Evolutionary conservation across 345 rosid species (phyloP), one percentile per base, ranked within the genome.

Genomic region (Gossypium sturtianum): DNA sequence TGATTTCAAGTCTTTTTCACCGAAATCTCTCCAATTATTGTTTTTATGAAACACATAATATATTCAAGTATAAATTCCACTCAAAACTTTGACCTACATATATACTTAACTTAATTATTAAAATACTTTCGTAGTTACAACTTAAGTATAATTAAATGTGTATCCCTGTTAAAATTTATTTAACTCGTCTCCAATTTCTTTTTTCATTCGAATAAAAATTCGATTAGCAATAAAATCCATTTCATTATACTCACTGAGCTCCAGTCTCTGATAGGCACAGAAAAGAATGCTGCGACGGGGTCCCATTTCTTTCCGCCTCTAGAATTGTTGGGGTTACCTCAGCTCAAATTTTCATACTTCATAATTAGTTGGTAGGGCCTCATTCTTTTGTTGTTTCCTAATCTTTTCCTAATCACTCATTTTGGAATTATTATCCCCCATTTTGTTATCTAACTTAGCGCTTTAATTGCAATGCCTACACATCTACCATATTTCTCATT

Each of bases 1-100:
- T 76, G 83, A 72, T 53, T 77, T 81, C 52, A 57, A 48, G 87
- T 86, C 86, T 25, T 82, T 80, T 75, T 84, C 87, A 86, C 89
- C 84, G 82, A 86, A 86, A 83, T 86, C 80, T 75, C 82, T 67
- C 68, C 66, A 80, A 81, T 76, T 72, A 76, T 57, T 56, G 20
- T 2, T 34, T 34, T 4, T 34, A 56, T 10, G 4, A 56, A 20
- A n/a, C 2, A 19, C 22, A 2, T 56, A 19, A 19, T 20, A 56
- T 71, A 66, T 71, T 58, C 65, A 72, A 56, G 66, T 25, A 63
- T 19, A 43, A 15, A 61, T 67, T 51, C 57, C 69, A 16, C 76
- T 66, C 76, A 54, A 66, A 79, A 69, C 75, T 81, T 84, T 86
- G 87, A 84, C 89, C 82, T 75, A 73, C 67, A 44, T 29, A 60